phyloP scores from a whole-genome alignment of 2,329 filamentous ascomycete species.

The Biscogniauxia mediterranea region DNA sequence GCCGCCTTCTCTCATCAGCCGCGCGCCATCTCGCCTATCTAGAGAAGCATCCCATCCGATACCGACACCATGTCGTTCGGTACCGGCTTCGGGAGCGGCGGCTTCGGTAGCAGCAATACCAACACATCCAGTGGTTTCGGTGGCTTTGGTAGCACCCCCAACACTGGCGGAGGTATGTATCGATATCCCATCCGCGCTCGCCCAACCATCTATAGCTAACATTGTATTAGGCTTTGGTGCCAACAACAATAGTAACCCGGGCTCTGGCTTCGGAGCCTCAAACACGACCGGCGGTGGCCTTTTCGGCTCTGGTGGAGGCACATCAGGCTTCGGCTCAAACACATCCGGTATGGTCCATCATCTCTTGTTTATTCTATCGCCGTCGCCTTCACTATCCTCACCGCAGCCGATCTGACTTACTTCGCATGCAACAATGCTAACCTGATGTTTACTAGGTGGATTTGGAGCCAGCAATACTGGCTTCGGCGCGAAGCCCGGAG shows the following conservation, averaged over 20 bases:
- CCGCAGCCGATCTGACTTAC: not conserved
- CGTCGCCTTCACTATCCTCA: not conserved
- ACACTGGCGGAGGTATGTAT: conserved; percentile 52
- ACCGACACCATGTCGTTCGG: conserved; percentile 53
- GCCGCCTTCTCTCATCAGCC: conserved; percentile 20
- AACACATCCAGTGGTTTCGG: conserved; percentile 53
- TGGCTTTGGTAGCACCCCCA: conserved; percentile 51
- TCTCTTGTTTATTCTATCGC: not conserved
- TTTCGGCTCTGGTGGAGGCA: conserved; percentile 35
- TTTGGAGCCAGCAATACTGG: conserved; percentile 43
- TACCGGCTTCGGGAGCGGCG: conserved; percentile 45
- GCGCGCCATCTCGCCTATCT: conserved; percentile 9
- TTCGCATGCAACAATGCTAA: conserved; percentile 16
- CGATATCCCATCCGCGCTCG: conserved; percentile 16
- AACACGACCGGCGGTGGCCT: conserved; percentile 36
- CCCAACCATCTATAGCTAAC: not conserved
- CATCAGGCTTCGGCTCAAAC: conserved; percentile 6
- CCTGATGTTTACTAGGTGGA: conserved; percentile 18
- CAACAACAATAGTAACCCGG: conserved; percentile 29
- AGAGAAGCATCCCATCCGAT: conserved; percentile 14
- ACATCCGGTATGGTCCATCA: conserved; percentile 36
- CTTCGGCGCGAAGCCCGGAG: conserved; percentile 18
- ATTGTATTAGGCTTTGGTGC: conserved; percentile 32
- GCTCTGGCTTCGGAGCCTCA: conserved; percentile 31
- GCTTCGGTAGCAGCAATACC: conserved; percentile 59